These are phyloP conservation scores for Emergomyces pasteurianus DNA, from an alignment of 2,329 filamentous ascomycete species.

Conservation along the genomic window DNA sequence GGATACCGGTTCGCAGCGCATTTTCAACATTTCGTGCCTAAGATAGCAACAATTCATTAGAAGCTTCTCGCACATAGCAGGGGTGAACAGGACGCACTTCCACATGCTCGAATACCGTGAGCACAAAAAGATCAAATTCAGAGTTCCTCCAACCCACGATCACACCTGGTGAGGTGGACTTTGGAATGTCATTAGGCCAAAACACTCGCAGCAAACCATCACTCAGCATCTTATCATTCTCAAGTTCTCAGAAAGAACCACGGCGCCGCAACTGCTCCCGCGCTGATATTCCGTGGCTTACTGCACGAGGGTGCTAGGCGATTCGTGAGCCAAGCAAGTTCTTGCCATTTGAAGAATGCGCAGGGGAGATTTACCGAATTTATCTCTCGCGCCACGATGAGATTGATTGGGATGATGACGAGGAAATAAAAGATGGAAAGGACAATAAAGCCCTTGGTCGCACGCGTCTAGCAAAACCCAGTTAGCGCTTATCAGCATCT, in stretches of 20 bases:
- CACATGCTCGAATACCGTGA: slow-evolving; percentile 79
- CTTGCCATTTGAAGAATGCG: neutral
- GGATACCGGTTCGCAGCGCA: slow-evolving; percentile 68
- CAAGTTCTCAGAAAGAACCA: slow-evolving; percentile 67
- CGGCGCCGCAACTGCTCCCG: slow-evolving; percentile 87
- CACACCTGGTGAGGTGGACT: slow-evolving; percentile 63
- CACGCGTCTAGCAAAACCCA: slow-evolving; percentile 51
- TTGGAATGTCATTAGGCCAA: slow-evolving; percentile 80
- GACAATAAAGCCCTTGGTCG: slow-evolving; percentile 70
- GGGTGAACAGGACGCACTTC: slow-evolving; percentile 48
- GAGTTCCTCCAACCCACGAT: slow-evolving; percentile 96
- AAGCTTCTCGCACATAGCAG: slow-evolving; percentile 4
- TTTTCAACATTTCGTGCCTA: slow-evolving; percentile 72
- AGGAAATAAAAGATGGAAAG: slow-evolving; percentile 76
- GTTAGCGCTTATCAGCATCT: slow-evolving; percentile 1
- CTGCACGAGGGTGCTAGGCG: slow-evolving; percentile 65
- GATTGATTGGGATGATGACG: slow-evolving; percentile 71
- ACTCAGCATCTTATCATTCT: slow-evolving; percentile 45
- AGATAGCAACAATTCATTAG: slow-evolving; percentile 1
- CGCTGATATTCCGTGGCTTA: slow-evolving; percentile 74
- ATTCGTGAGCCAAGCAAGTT: slow-evolving; percentile 2
- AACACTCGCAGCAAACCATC: slow-evolving; percentile 96
- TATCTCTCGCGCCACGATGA: slow-evolving; percentile 69
- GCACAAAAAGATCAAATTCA: slow-evolving; percentile 75
- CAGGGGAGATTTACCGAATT: slow-evolving; percentile 53